A percentile compares a stretch with the other conserved stretches of the same genome.
These are phyloP conservation scores for Claviceps cyperi DNA, from an alignment of 2,329 filamentous ascomycete genomes.

Conservation along the genomic window DNA sequence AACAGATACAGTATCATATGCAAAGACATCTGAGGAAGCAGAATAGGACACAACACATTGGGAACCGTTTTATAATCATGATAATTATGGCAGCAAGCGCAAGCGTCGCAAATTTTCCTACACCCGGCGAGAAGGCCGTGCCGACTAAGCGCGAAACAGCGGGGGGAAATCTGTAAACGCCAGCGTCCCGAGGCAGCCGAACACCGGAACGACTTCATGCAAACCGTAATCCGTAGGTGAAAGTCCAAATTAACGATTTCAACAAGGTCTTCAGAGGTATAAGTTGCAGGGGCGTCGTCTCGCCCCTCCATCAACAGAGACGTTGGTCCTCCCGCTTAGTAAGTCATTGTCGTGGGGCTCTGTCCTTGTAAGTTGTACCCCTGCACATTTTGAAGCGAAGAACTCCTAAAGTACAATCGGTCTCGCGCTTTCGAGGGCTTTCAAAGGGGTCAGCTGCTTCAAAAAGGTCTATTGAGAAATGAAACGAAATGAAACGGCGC, in stretches of 20 bases:
- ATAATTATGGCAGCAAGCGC: background rate
- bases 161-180: background rate
- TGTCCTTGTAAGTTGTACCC: no score
- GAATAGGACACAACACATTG: background rate
- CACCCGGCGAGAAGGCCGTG: background rate
- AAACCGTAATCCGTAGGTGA: no score
- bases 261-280: background rate
- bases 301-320: no score
- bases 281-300: no score
- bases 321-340: no score
- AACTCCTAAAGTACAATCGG: no score
- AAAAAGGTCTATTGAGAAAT: no score
- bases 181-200: background rate
- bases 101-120: background rate
- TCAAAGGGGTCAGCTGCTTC: no score
- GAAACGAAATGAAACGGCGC: no score
- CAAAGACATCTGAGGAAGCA: background rate
- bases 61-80: background rate
- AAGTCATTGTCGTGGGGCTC: no score
- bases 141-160: background rate
- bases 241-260: background rate
- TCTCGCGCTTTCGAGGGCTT: no score
- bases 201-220: background rate
- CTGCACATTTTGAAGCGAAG: no score
- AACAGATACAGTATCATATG: background rate